Conservation (phyloP, 192 early-diverging fungal species). For the Coemansia sp. region DNA sequence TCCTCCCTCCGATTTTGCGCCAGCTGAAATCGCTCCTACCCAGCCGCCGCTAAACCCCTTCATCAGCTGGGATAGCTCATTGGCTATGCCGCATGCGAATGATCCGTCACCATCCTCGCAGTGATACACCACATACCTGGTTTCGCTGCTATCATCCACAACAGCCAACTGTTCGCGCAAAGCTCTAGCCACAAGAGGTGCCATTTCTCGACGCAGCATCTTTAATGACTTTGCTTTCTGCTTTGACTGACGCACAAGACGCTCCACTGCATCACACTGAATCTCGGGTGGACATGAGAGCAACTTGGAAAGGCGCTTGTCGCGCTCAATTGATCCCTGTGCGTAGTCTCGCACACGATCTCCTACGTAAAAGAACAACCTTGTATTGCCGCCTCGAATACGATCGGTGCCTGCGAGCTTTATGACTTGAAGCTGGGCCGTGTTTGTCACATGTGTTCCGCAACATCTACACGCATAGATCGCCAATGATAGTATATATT, state of each 20-base stretch:
- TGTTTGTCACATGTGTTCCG: conserved; percentile 65
- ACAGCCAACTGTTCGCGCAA: conserved; percentile 8
- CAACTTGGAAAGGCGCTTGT: conserved; percentile 14
- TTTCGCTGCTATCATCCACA: neutral
- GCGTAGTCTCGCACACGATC: conserved; percentile 54
- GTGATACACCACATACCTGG: conserved; percentile 15
- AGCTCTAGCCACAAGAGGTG: conserved; percentile 16
- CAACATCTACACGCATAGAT: conserved; percentile 55
- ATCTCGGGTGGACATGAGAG: conserved; percentile 30
- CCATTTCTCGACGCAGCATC: conserved; percentile 17
- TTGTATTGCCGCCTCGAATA: conserved; percentile 63
- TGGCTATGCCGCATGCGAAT: conserved; percentile 20
- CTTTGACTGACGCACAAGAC: conserved; percentile 13
- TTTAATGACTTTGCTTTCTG: conserved; percentile 14
- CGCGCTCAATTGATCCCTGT: conserved; percentile 12
- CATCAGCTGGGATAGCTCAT: conserved; percentile 17
- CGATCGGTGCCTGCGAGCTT: conserved; percentile 66
- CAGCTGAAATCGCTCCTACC: conserved; percentile 19
- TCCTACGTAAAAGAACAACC: conserved; percentile 70
- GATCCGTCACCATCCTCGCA: conserved; percentile 29
- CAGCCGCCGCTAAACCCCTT: neutral
- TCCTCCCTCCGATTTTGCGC: conserved; percentile 23
- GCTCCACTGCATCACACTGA: conserved; percentile 29
- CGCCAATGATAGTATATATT: neutral
- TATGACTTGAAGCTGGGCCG: conserved; percentile 64